A percentile compares a stretch with the other conserved stretches of the same genome.
Evolutionary conservation across 2,329 filamentous ascomycete genomes (phyloP).

Genomic region (Alternaria angustiovoidea): DNA sequence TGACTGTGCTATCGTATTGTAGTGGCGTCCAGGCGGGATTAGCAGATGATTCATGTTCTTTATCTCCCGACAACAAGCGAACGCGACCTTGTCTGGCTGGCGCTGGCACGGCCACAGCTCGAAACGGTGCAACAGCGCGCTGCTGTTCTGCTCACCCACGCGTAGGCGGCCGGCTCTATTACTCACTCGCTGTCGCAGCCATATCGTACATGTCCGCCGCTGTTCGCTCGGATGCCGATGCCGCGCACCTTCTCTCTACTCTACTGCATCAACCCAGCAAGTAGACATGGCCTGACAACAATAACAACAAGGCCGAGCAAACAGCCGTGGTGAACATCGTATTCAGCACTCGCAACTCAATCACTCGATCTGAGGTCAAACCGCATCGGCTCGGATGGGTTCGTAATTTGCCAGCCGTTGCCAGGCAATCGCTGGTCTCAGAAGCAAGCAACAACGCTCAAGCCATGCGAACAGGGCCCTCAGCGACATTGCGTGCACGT

Average conservation of each 20-base stretch:
- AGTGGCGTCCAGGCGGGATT: constrained; percentile 7
- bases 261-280: neutral
- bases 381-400: constrained; percentile 13
- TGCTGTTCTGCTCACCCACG: constrained; percentile 7
- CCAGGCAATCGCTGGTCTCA: constrained; percentile 20
- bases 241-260: constrained; percentile 10
- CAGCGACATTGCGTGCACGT: constrained; percentile 17
- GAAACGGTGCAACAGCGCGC: constrained; percentile 34
- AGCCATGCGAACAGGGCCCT: constrained; percentile 19
- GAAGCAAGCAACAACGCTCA: constrained; percentile 22
- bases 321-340: constrained; percentile 10
- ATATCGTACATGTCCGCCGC: constrained; percentile 9
- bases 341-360: neutral
- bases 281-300: constrained; percentile 21
- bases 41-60: constrained; percentile 15
- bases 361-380: constrained; percentile 12
- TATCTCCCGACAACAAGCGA: constrained; percentile 31
- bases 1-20: neutral
- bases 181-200: constrained; percentile 5
- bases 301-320: constrained; percentile 9
- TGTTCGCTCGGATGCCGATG: constrained; percentile 17
- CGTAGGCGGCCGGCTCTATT: constrained; percentile 16
- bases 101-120: constrained; percentile 30
- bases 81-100: constrained; percentile 23
- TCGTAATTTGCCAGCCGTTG: constrained; percentile 30